phyloP scores from a whole-genome alignment of 2,329 filamentous ascomycete species.

The Dactylellina haptotyla region DNA sequence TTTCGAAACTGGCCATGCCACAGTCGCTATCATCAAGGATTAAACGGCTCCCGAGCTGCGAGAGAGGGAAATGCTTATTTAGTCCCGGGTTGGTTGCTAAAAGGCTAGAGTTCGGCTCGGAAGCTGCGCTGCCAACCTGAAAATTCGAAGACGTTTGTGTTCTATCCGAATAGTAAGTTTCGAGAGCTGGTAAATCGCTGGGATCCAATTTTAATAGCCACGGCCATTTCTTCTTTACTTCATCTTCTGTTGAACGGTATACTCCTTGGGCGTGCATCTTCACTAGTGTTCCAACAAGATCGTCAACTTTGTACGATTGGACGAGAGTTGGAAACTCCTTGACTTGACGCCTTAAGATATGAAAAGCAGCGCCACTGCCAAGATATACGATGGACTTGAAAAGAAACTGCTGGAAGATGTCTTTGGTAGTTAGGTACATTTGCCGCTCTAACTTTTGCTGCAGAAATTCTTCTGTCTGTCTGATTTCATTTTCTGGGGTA shows the following conservation, averaged over 20 bases:
- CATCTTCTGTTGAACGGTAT: slow-evolving; percentile 15
- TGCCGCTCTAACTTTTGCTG: slow-evolving; percentile 34
- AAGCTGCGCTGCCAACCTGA: too few relatives aligned
- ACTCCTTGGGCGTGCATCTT: slow-evolving; percentile 20
- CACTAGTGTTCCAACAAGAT: slow-evolving; percentile 12
- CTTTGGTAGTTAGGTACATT: slow-evolving; percentile 18
- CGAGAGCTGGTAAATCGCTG: neutral
- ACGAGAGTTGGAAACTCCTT: slow-evolving; percentile 8
- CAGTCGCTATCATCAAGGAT: slow-evolving; percentile 5
- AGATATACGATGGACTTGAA: slow-evolving; percentile 15
- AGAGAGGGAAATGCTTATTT: too few relatives aligned
- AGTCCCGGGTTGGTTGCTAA: too few relatives aligned
- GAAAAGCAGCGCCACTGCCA: slow-evolving; percentile 2
- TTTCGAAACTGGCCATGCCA: slow-evolving; percentile 26
- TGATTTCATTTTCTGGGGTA: neutral
- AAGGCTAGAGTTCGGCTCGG: too few relatives aligned
- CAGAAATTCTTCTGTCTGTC: neutral
- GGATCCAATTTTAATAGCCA: slow-evolving; percentile 23
- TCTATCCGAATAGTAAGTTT: too few relatives aligned
- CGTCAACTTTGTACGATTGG: slow-evolving; percentile 15
- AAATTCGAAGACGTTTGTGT: too few relatives aligned
- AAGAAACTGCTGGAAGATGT: slow-evolving; percentile 18
- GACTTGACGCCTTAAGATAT: slow-evolving; percentile 25
- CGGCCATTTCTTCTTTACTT: slow-evolving; percentile 21
- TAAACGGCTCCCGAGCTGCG: neutral